Percentiles rank a stretch among this genome's conserved stretches.
Conservation (phyloP, 148 eudicot species). For the Suaeda aralocaspica region DNA sequence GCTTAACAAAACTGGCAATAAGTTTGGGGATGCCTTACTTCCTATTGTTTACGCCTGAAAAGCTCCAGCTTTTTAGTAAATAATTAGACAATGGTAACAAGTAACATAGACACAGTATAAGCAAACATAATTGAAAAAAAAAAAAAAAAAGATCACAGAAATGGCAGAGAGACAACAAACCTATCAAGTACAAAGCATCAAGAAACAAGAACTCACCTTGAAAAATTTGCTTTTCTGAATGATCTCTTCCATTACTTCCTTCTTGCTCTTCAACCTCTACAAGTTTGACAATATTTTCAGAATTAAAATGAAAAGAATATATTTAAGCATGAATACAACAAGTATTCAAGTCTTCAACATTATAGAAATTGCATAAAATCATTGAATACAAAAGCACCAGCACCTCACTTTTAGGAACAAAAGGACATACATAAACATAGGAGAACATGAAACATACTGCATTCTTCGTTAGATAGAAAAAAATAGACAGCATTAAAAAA, state of each 20-base stretch:
- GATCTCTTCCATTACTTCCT: constrained; percentile 82
- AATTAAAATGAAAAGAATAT: neutral
- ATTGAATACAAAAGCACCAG: too few relatives aligned
- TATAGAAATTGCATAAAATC: too few relatives aligned
- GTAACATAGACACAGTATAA: neutral
- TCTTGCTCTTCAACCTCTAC: constrained; percentile 84
- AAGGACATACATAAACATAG: too few relatives aligned
- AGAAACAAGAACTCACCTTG: constrained; percentile 46
- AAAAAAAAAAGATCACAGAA: neutral
- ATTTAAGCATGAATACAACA: neutral
- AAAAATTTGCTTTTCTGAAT: constrained; percentile 80
- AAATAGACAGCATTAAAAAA: too few relatives aligned
- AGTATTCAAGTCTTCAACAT: too few relatives aligned
- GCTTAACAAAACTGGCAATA: neutral
- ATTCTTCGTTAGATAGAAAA: too few relatives aligned
- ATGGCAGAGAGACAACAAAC: neutral
- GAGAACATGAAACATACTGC: too few relatives aligned
- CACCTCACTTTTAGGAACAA: too few relatives aligned
- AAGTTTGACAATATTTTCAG: constrained; percentile 7
- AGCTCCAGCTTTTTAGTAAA: neutral
- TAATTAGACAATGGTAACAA: neutral
- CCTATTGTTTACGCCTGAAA: neutral
- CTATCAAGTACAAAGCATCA: neutral
- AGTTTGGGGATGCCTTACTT: neutral
- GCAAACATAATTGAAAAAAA: neutral